phyloP scores from a whole-genome alignment of 2,329 filamentous ascomycete genomes.

The Gremmenia infestans region DNA sequence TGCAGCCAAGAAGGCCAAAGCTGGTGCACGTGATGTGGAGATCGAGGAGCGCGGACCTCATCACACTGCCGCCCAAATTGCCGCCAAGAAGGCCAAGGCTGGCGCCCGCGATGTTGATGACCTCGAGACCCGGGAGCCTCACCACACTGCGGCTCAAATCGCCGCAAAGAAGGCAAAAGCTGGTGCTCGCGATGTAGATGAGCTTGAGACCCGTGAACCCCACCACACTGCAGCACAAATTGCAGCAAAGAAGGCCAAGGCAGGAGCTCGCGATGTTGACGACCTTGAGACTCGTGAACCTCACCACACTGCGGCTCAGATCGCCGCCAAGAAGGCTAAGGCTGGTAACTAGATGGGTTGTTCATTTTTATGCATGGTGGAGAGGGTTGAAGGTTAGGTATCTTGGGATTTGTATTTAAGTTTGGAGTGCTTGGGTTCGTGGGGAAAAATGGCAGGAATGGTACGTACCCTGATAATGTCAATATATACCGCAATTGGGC shows the following conservation, averaged over 20 bases:
- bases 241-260: slow-evolving; percentile 5
- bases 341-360: background rate
- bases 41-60: background rate
- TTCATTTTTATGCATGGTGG: background rate
- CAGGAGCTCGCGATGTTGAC: slow-evolving; percentile 1
- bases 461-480: background rate
- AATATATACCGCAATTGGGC: slow-evolving; percentile 5
- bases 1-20: slow-evolving; percentile 10
- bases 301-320: too few species aligned
- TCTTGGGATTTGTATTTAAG: background rate
- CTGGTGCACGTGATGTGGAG: background rate
- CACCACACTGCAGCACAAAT: slow-evolving; percentile 4
- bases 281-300: background rate
- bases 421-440: background rate
- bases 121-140: too few species aligned
- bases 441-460: background rate
- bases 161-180: too few species aligned
- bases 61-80: too few species aligned
- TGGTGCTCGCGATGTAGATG: too few species aligned
- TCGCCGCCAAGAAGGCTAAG: background rate
- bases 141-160: too few species aligned
- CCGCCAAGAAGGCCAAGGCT: too few species aligned
- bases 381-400: background rate
- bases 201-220: too few species aligned
- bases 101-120: too few species aligned